A percentile compares a stretch with the other conserved stretches of the same genome.
Evolutionary conservation across 306 rosid species (phyloP).

Genomic region (Datisca glomerata): DNA sequence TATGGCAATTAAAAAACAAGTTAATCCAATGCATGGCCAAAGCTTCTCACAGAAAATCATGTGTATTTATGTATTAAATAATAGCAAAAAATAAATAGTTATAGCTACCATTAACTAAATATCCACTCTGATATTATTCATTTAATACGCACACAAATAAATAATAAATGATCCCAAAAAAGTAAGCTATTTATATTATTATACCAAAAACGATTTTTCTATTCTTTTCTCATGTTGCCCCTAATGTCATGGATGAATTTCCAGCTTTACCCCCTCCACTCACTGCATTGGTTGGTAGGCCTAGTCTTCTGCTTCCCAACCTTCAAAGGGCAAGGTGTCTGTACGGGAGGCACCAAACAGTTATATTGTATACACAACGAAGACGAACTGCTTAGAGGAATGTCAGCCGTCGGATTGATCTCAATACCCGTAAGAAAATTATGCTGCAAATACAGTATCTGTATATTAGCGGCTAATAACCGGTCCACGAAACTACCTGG

Average conservation of each 20-base stretch:
- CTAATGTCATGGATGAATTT: background rate
- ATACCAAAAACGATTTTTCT: background rate
- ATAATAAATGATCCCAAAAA: too few species aligned
- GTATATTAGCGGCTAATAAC: constrained; percentile 53
- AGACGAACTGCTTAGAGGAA: constrained; percentile 70
- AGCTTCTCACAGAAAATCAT: too few species aligned
- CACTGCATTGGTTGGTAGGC: constrained; percentile 68
- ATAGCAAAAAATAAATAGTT: too few species aligned
- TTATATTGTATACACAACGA: constrained; percentile 92
- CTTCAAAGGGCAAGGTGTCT: constrained; percentile 70
- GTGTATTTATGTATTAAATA: too few species aligned
- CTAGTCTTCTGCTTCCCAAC: constrained; percentile 66
- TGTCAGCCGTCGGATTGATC: constrained; percentile 88
- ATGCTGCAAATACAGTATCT: constrained; percentile 73
- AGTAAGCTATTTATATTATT: too few species aligned
- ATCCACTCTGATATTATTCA: too few species aligned
- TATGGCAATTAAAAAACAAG: too few species aligned
- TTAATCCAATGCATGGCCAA: too few species aligned
- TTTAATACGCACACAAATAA: too few species aligned
- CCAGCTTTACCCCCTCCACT: constrained; percentile 46
- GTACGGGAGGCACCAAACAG: constrained; percentile 90
- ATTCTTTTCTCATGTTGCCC: constrained; percentile 11
- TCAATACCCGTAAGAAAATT: constrained; percentile 72
- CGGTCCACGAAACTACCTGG: constrained; percentile 73
- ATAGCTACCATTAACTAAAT: too few species aligned